phyloP scores from a whole-genome alignment of 306 rosid genomes.

The Lagenaria siceraria region DNA sequence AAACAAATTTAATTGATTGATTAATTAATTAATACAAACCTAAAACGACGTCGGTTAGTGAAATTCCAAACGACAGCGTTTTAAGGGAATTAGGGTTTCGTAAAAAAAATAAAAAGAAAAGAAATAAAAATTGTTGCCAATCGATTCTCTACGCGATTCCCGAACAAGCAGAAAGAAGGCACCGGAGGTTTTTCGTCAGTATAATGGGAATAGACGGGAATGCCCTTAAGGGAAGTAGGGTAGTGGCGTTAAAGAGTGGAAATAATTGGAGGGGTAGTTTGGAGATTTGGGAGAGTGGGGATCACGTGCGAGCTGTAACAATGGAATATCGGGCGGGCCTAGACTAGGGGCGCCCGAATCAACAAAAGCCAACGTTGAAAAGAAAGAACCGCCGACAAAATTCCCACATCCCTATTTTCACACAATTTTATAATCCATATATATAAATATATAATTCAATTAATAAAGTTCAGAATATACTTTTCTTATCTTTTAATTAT shows the following conservation, averaged over 20 bases:
- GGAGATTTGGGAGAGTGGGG: neutral
- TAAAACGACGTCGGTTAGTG: neutral
- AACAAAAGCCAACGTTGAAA: neutral
- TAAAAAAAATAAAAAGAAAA: neutral
- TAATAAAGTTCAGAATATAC: neutral
- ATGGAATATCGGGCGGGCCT: slow-evolving; percentile 21
- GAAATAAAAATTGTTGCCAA: neutral
- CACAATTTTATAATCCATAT: neutral
- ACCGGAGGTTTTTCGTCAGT: neutral
- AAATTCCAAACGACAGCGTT: neutral
- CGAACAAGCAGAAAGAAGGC: neutral
- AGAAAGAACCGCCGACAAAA: slow-evolving; percentile 18
- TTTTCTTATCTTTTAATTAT: neutral
- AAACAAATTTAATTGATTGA: neutral
- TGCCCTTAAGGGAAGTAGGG: neutral
- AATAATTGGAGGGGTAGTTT: neutral
- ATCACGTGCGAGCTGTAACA: slow-evolving; percentile 19
- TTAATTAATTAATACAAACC: neutral
- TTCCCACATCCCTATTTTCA: slow-evolving; percentile 13
- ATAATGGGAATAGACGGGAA: neutral
- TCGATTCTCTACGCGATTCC: neutral
- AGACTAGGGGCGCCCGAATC: neutral
- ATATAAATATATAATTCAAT: neutral
- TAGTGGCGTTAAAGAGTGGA: neutral
- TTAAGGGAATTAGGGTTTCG: neutral